Base-by-base conservation (phyloP, 1,284 basidiomycete species). In the Pseudozyma sp. region DNA sequence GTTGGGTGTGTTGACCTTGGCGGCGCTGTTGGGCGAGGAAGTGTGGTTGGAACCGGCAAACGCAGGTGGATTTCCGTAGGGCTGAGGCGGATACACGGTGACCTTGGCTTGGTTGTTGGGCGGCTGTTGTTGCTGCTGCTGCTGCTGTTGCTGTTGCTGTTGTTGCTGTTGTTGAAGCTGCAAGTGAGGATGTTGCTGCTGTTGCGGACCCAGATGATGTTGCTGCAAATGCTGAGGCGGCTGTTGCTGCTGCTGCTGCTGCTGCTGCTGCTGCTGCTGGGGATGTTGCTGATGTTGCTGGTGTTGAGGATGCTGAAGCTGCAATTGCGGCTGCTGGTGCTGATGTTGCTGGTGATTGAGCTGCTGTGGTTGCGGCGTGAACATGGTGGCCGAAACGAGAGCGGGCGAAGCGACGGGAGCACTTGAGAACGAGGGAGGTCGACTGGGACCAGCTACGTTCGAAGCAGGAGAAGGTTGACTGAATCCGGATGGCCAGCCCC, bases 401-500 rank as follows among this genome's bases (percentile, higher is more conserved):
- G 64, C 59, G 43, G 70, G 61, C 18, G 70, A 61, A 54, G 60
- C 60, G 56, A 50, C n/a, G 34, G 55, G 47, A 52, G 64, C 61
- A 42, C 44, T 47, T 2, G 63, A 42, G 19, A 52, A 53, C n/a
- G 70, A 59, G 7, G 53, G 49, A 1, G 64, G 58, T 8, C 65
- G 59, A 44, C 61, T 65, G 10, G 70, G 53, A 57, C 54, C 60
- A 43, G 65, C 53, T 36, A 44, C 48, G 64, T 58, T 63, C 39
- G 53, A 44, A 8, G 59, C 63, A 34, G 60, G 66, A n/a, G 71
- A 65, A 47, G 61, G 52, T 25, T 74, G 64, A 59, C 63, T 70
- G 53, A 76, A 76, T 34, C 65, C 66, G 11, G 74, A 72, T 16
- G 74, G 74, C 74, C 74, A 76, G 45, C 74, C 74, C 74, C 74